Conservation (phyloP, 2,329 filamentous ascomycete species). For the Grosmannia clavigera region DNA sequence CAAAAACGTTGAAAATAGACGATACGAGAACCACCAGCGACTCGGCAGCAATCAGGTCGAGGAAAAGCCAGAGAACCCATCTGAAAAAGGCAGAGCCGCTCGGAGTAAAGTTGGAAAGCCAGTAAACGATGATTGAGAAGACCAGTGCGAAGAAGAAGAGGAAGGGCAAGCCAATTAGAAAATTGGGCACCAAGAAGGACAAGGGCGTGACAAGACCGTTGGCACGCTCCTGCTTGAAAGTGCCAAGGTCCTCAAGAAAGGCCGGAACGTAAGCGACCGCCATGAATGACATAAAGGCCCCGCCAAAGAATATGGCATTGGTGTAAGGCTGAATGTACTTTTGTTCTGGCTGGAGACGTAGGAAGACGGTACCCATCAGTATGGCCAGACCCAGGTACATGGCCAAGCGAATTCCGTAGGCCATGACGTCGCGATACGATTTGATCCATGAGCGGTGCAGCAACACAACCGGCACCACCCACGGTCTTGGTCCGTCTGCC, state of each 20-base stretch:
- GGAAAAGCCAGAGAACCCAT: conserved; percentile 75
- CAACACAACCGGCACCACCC: conserved; percentile 47
- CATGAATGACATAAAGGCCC: conserved; percentile 70
- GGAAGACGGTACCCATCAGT: conserved; percentile 82
- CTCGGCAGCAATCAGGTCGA: conserved; percentile 72
- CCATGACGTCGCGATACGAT: conserved; percentile 70
- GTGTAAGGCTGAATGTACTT: conserved; percentile 67
- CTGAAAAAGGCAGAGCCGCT: conserved; percentile 56
- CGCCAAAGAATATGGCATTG: conserved; percentile 67
- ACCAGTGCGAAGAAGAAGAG: conserved; percentile 65
- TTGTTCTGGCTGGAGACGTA: conserved; percentile 57
- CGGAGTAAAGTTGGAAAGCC: conserved; percentile 64
- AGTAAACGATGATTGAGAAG: conserved; percentile 68
- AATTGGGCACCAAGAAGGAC: conserved; percentile 65
- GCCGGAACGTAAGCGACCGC: conserved; percentile 75
- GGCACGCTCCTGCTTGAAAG: conserved; percentile 63
- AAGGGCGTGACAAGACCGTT: conserved; percentile 71
- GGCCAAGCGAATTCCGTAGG: conserved; percentile 67
- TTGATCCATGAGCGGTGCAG: conserved; percentile 74
- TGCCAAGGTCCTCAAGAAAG: conserved; percentile 65
- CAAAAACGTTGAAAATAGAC: conserved; percentile 64
- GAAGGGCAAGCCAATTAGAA: conserved; percentile 70
- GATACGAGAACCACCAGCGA: conserved; percentile 68
- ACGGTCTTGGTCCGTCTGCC: conserved; percentile 26
- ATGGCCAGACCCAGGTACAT: conserved; percentile 60